phyloP scores from a whole-genome alignment of 2,329 filamentous ascomycete species.

The Aspergillus eucalypticola region DNA sequence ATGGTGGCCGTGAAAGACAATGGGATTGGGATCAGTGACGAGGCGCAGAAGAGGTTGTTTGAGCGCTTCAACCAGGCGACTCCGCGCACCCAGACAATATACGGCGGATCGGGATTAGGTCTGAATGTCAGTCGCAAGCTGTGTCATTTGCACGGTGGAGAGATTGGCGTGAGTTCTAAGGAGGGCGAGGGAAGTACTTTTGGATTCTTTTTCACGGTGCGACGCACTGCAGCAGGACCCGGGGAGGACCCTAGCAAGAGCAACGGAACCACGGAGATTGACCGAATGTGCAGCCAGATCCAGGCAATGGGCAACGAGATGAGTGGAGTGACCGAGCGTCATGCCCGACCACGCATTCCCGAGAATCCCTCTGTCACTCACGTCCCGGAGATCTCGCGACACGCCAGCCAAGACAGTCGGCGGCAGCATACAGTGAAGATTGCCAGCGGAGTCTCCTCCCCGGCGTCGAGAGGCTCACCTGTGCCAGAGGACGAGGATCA shows the following conservation, averaged over 20 bases:
- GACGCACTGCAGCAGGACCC: slow-evolving; percentile 14
- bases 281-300: slow-evolving; percentile 21
- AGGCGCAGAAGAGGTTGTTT: slow-evolving; percentile 74
- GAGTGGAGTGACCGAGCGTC: slow-evolving; percentile 14
- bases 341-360: slow-evolving; percentile 16
- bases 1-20: slow-evolving; percentile 76
- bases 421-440: slow-evolving; percentile 15
- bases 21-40: slow-evolving; percentile 68
- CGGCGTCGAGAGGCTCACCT: too few relatives aligned
- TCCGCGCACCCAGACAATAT: slow-evolving; percentile 73
- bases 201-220: slow-evolving; percentile 58
- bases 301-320: slow-evolving; percentile 23
- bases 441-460: not conserved
- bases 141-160: slow-evolving; percentile 78
- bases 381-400: slow-evolving; percentile 12
- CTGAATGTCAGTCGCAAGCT: slow-evolving; percentile 76
- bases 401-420: slow-evolving; percentile 5
- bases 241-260: not conserved
- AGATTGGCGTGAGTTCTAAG: slow-evolving; percentile 68
- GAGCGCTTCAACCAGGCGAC: slow-evolving; percentile 77
- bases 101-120: slow-evolving; percentile 76
- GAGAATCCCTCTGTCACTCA: slow-evolving; percentile 16
- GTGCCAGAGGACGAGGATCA: not conserved
- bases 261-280: slow-evolving; percentile 9
- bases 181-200: slow-evolving; percentile 59